Percentiles rank a stretch among this genome's conserved stretches.
phyloP scores from a whole-genome alignment of 257 asterid species.

The Osmanthus fragrans region DNA sequence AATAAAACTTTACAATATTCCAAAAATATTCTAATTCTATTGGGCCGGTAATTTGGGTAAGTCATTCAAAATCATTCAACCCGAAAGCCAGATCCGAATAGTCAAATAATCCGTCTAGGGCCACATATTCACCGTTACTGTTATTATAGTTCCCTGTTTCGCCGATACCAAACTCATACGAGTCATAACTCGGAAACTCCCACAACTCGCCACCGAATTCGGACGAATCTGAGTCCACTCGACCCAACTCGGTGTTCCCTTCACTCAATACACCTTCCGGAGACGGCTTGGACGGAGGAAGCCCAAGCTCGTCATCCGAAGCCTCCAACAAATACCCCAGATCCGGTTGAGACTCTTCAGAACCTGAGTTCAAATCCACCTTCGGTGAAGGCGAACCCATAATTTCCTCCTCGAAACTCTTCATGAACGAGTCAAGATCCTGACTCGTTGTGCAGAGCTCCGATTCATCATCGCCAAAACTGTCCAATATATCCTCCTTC shows the following conservation, averaged over 20 bases:
- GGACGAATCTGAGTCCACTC: constrained; percentile 43
- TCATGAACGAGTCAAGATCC: constrained; percentile 81
- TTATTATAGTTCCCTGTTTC: constrained; percentile 26
- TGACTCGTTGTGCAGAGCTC: constrained; percentile 42
- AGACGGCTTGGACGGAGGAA: constrained; percentile 56
- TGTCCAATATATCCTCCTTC: constrained; percentile 56
- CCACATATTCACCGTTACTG: constrained; percentile 43
- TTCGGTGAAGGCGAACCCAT: constrained; percentile 26
- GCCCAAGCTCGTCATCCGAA: constrained; percentile 76
- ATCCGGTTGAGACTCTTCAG: constrained; percentile 63
- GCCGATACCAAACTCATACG: constrained; percentile 47
- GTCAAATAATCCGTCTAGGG: constrained; percentile 72
- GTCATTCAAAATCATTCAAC: constrained; percentile 46
- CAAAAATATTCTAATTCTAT: constrained; percentile 26
- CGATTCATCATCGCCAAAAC: constrained; percentile 38
- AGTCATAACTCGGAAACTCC: constrained; percentile 52
- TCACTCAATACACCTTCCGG: constrained; percentile 15
- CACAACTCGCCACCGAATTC: constrained; percentile 53
- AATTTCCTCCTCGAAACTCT: constrained; percentile 78
- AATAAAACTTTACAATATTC: constrained; percentile 27
- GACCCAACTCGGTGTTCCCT: constrained; percentile 34
- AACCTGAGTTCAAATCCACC: constrained; percentile 43
- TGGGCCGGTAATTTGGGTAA: constrained; percentile 68
- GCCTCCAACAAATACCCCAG: constrained; percentile 70
- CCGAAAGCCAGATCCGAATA: constrained; percentile 67